Evolutionary conservation across 2,329 filamentous ascomycete genomes (phyloP).

Genomic region (Ophiostoma novo-ulmi): DNA sequence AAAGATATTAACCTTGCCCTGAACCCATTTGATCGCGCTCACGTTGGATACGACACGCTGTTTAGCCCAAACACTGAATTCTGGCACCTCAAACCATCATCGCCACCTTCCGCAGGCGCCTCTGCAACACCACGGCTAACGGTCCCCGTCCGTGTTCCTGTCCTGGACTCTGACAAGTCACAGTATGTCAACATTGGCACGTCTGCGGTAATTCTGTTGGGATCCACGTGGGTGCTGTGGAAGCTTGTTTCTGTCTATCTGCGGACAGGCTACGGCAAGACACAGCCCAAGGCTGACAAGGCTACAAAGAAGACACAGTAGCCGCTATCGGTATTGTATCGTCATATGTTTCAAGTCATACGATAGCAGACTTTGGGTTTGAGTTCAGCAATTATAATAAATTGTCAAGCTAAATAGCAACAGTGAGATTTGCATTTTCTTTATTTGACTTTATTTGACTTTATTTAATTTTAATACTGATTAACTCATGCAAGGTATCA

Average conservation of each 20-base stretch:
- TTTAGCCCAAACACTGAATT: conserved; percentile 76
- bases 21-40: conserved; percentile 80
- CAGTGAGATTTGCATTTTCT: not conserved
- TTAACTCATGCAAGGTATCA: not conserved
- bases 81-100: conserved; percentile 65
- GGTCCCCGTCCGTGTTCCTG: conserved; percentile 58
- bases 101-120: conserved; percentile 24
- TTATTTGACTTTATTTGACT: not conserved
- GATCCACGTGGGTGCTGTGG: conserved; percentile 66
- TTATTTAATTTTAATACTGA: not conserved
- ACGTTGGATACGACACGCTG: conserved; percentile 78
- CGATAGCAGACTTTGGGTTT: not conserved
- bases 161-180: conserved; percentile 52
- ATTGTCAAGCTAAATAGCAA: not conserved
- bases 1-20: conserved; percentile 61
- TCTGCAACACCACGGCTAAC: conserved; percentile 38
- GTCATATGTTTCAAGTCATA: not conserved
- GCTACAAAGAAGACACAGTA: conserved; percentile 27
- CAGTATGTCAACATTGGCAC: conserved; percentile 53
- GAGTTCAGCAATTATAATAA: not conserved
- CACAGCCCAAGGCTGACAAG: conserved; percentile 27
- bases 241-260: conserved; percentile 45
- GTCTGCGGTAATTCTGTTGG: conserved; percentile 52
- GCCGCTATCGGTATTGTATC: not conserved
- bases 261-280: conserved; percentile 34